A percentile compares a stretch with the other conserved stretches of the same genome.
Conservation (phyloP, 2,329 filamentous ascomycete species). For the Mycosphaerelloides madeirae region DNA sequence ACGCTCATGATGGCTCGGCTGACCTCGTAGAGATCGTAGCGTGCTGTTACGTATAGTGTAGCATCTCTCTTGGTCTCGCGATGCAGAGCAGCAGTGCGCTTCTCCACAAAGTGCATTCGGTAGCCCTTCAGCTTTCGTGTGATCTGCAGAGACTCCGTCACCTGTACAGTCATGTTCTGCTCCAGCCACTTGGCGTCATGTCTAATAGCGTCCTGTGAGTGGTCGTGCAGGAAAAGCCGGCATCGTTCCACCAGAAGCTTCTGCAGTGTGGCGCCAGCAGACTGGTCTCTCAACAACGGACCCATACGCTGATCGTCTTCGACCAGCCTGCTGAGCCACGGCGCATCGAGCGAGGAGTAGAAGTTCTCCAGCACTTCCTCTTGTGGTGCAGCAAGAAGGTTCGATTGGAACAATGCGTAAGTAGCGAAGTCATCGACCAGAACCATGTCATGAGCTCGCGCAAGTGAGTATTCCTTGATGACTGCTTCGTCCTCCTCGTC, state of each 20-base stretch:
- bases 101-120: slow-evolving; percentile 64
- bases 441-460: slow-evolving; percentile 65
- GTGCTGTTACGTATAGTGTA: slow-evolving; percentile 71
- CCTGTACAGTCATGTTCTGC: slow-evolving; percentile 71
- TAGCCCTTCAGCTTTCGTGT: slow-evolving; percentile 70
- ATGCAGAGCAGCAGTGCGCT: slow-evolving; percentile 67
- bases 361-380: slow-evolving; percentile 83
- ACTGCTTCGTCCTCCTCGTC: slow-evolving; percentile 41
- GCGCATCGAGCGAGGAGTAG: slow-evolving; percentile 74
- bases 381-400: slow-evolving; percentile 79
- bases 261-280: slow-evolving; percentile 62
- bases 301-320: slow-evolving; percentile 74
- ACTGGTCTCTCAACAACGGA: slow-evolving; percentile 60
- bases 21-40: slow-evolving; percentile 84
- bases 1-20: slow-evolving; percentile 80
- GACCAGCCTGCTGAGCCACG: slow-evolving; percentile 70
- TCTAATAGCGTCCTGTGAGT: slow-evolving; percentile 70
- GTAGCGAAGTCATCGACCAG: slow-evolving; percentile 84
- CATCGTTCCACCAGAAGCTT: slow-evolving; percentile 82
- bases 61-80: slow-evolving; percentile 51
- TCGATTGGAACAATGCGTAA: slow-evolving; percentile 81
- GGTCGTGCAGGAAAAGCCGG: slow-evolving; percentile 84
- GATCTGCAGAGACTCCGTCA: slow-evolving; percentile 73
- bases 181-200: slow-evolving; percentile 90
- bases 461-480: slow-evolving; percentile 74